Evolutionary conservation across 164 flowering plant species (phyloP), one percentile per base, ranked within the genome.

Genomic region (Vitis cinerea): DNA sequence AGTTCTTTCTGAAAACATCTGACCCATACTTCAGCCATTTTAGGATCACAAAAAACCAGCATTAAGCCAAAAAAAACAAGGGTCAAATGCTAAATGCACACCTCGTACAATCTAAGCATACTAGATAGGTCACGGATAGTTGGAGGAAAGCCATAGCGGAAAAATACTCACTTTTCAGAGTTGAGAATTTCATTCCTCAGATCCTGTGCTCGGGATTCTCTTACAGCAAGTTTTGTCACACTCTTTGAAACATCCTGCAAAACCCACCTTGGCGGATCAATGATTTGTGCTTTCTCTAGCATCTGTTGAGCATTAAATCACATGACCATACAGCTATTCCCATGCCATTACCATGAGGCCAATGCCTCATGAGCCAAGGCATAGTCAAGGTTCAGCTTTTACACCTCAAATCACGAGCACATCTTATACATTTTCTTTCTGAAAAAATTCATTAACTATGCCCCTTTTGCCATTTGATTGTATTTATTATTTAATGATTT

Each of bases 131-230:
- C 44, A 37, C 3, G 17, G n/a, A 53, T n/a, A 23, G 67, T 10
- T 60, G 50, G 27, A 31, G 31, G 59, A 10, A 65, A 71, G 50
- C 44, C 8, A 13, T 11, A 44, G 19, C 4, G 15, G 47, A 16
- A 8, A 49, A 73, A 56, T 37, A 84, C 98, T 87, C 71, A 96
- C 99, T 91, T 96, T 70, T 90, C 92, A 70, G 97, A 93, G 80
- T 93, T 96, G 17, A 96, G 82, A 75, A 96, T 91, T 74, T 93
- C 97, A 78, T 90, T 96, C 77, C 99, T 90, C 72, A 96, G 78
- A 80, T 96, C 99, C 82, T 87, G 94, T 57, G 97, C 98, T 54
- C 98, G 86, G 29, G 98, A 75, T 83, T 96, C 98, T 74, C 90
- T 84, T 15, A 96, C 81, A 52, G 92, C 91, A 80, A 90, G 48